A percentile compares a stretch with the other conserved stretches of the same genome.
Conservation (phyloP, 2,329 filamentous ascomycete species). For the Nectriaceae sp. region DNA sequence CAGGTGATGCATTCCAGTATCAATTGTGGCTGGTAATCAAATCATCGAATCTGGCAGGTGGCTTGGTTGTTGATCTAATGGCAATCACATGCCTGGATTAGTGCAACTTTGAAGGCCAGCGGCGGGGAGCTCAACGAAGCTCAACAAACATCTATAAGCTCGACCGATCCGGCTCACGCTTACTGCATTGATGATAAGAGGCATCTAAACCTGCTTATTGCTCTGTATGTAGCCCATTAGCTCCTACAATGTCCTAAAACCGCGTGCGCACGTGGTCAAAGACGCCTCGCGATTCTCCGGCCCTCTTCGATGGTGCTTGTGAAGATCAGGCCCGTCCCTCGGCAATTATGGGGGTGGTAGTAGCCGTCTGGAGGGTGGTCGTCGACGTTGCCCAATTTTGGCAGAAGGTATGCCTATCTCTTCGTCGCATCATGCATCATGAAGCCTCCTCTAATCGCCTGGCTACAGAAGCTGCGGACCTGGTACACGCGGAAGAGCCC, state of each 20-base stretch:
- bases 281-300: constrained; percentile 11
- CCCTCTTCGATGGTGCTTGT: constrained; percentile 30
- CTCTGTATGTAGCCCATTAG: too few species aligned
- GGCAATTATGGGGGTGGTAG: constrained; percentile 45
- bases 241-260: constrained; percentile 22
- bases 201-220: too few species aligned
- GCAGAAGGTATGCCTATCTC: constrained; percentile 53
- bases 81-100: constrained; percentile 33
- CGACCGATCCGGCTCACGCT: too few species aligned
- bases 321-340: constrained; percentile 28
- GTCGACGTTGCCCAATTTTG: constrained; percentile 65
- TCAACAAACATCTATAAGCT: too few species aligned
- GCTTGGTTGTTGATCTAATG: constrained; percentile 25
- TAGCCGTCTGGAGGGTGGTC: constrained; percentile 58
- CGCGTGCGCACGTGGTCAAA: constrained; percentile 7
- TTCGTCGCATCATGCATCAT: background rate
- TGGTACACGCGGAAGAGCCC: constrained; percentile 70
- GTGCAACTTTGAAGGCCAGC: constrained; percentile 12
- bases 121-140: constrained; percentile 24
- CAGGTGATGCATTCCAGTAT: too few species aligned
- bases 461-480: constrained; percentile 61
- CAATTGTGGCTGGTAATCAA: too few species aligned
- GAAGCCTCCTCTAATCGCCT: constrained; percentile 16
- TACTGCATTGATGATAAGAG: too few species aligned
- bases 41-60: too few species aligned